Evolutionary conservation across 2,329 filamentous ascomycete species (phyloP).

Genomic region (Monosporascus sp.): DNA sequence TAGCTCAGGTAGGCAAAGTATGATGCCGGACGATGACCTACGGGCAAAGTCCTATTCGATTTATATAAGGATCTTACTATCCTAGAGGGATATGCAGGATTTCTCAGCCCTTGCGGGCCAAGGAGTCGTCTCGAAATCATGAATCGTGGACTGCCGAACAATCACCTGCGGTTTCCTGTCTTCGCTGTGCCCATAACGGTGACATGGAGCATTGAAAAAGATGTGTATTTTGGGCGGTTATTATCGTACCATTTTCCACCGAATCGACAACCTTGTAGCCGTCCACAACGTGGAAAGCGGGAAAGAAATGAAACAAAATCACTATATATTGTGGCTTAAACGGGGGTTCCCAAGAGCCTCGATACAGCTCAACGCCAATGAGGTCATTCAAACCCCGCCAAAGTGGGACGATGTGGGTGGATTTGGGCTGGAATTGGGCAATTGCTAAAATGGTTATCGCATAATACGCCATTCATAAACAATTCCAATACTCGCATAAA

Average conservation of each 20-base stretch:
- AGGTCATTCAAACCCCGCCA: constrained; percentile 11
- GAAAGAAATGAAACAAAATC: not conserved
- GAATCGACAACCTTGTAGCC: too few relatives aligned
- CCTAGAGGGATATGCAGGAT: not conserved
- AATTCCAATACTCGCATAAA: too few relatives aligned
- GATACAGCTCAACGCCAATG: constrained; percentile 4
- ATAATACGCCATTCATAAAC: too few relatives aligned
- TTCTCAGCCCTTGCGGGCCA: not conserved
- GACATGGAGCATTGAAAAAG: not conserved
- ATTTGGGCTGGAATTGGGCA: not conserved
- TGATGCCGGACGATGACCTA: not conserved
- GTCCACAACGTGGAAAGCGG: too few relatives aligned
- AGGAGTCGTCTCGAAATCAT: not conserved
- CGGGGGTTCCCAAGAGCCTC: too few relatives aligned
- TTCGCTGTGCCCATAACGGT: not conserved
- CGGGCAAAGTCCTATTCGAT: not conserved
- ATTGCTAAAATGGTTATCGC: too few relatives aligned
- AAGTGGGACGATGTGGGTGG: not conserved
- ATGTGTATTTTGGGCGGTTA: too few relatives aligned
- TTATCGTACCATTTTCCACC: too few relatives aligned
- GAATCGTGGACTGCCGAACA: not conserved
- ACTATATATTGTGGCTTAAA: constrained; percentile 11
- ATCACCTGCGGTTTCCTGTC: not conserved
- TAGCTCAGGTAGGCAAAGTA: not conserved
- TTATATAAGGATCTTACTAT: not conserved